Evolutionary conservation across 2,329 filamentous ascomycete genomes (phyloP).

Genomic region (Aspergillus proliferans): DNA sequence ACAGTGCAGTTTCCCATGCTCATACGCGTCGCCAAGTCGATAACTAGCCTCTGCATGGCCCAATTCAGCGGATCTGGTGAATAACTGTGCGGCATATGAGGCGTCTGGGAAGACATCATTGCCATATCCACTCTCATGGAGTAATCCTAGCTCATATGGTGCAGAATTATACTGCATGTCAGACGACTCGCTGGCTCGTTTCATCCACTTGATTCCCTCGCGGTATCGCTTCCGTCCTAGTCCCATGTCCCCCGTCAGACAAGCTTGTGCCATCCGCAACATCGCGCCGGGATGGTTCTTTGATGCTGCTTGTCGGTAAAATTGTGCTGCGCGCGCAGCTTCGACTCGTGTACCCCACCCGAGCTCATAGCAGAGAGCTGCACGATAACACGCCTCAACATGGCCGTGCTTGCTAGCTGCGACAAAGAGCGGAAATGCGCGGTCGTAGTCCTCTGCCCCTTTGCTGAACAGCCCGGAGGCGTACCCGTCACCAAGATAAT

Average conservation of each 20-base stretch:
- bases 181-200: constrained; percentile 81
- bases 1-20: constrained; percentile 81
- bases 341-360: constrained; percentile 93
- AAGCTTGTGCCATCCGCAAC: constrained; percentile 84
- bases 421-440: constrained; percentile 86
- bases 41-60: constrained; percentile 81
- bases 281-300: constrained; percentile 95
- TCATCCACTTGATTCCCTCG: constrained; percentile 94
- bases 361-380: constrained; percentile 94
- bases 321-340: constrained; percentile 86
- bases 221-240: constrained; percentile 67
- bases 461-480: constrained; percentile 94
- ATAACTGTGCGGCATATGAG: constrained; percentile 83
- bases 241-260: constrained; percentile 81
- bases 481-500: constrained; percentile 92
- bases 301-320: constrained; percentile 79
- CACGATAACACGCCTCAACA: constrained; percentile 89
- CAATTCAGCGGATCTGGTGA: constrained; percentile 88
- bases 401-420: constrained; percentile 95
- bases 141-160: constrained; percentile 78
- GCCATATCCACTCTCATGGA: constrained; percentile 91
- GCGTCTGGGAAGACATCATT: constrained; percentile 91
- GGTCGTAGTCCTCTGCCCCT: constrained; percentile 83
- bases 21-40: constrained; percentile 92
- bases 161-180: constrained; percentile 88